Base-by-base conservation (phyloP, 1,284 basidiomycete genomes). In the Rhodotorula sp. region DNA sequence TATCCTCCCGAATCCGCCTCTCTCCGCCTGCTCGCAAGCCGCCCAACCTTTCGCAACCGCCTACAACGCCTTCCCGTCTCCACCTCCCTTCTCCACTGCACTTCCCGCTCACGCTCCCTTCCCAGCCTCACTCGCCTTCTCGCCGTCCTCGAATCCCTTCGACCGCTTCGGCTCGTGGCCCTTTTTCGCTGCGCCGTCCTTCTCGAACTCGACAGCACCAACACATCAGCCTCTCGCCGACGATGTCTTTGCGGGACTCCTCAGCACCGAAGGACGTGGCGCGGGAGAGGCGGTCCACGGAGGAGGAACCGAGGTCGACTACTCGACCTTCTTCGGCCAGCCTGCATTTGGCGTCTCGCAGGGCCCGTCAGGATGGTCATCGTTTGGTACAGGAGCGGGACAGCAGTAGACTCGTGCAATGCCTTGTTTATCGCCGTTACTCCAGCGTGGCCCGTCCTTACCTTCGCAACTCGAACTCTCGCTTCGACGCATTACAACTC, bases 191-290 rank as follows among this genome's bases (percentile, higher is more conserved):
- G 24, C 54, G 24, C 20, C 32, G n/a, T 15, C 57, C 47, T 10
- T 20, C n/a, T 27, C 19, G n/a, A 2, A 27, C 24, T 49, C 53
- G 24, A n/a, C 30, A 19, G 30, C 44, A 1, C 30, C 20, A 17
- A 4, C 11, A 5, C 47, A 32, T 22, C 30, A 32, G 5, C 58
- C 47, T 4, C 20, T 64, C 1, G 36, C 58, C 10, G 67, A 68
- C 59, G 67, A 68, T 30, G 36, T 68, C 4, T 60, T 68, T 29
- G 67, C 62, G 19, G 54, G 62, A 19, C 39, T 64, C 53, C 36
- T 68, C 9, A 57, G 58, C 47, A 39, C 49, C 7, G 58, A 59
- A 5, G 62, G 62, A 1, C 34, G 67, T 1, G 58, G 48, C 4
- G 67, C 67, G 17, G 36, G 24, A 9, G 62, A 63, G 15, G 30